Evolutionary conservation across 148 eudicot genomes (phyloP).

Genomic region (Dianthus caryophyllus): DNA sequence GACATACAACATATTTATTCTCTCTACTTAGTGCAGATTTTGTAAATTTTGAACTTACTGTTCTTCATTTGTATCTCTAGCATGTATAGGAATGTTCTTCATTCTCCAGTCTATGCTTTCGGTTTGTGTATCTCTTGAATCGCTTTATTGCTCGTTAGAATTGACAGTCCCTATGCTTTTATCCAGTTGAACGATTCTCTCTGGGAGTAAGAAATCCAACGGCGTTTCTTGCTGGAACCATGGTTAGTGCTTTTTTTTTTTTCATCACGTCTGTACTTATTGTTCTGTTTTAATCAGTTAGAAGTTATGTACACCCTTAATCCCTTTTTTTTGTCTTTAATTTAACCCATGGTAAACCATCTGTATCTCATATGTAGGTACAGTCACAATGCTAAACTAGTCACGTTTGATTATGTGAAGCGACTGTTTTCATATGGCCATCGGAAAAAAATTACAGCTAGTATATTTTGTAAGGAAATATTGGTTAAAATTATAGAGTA

Average conservation of each 20-base stretch:
- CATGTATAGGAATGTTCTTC: not conserved
- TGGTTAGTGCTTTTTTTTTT: conserved; percentile 43
- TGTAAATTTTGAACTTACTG: not conserved
- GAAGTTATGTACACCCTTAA: too few species aligned
- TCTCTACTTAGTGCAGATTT: not conserved
- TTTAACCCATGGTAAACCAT: too few species aligned
- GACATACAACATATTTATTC: too few species aligned
- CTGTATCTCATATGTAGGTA: too few species aligned
- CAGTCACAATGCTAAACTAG: too few species aligned
- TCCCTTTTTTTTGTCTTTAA: too few species aligned
- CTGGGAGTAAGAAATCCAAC: conserved; percentile 93
- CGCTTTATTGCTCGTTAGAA: conserved; percentile 12
- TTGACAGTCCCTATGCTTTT: conserved; percentile 19
- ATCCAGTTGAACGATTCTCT: conserved; percentile 84
- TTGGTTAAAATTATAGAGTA: not conserved
- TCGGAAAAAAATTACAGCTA: too few species aligned
- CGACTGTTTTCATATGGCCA: too few species aligned
- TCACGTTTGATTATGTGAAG: too few species aligned
- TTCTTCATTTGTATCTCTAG: not conserved
- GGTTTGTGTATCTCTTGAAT: not conserved
- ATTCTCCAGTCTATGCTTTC: not conserved
- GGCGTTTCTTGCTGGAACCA: conserved; percentile 83
- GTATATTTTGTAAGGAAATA: not conserved
- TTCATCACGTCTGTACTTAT: too few species aligned
- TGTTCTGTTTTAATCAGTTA: too few species aligned